A percentile compares a stretch with the other conserved stretches of the same genome.
Conservation (phyloP, 345 rosid genomes). For the Cardiospermum halicacabum region DNA sequence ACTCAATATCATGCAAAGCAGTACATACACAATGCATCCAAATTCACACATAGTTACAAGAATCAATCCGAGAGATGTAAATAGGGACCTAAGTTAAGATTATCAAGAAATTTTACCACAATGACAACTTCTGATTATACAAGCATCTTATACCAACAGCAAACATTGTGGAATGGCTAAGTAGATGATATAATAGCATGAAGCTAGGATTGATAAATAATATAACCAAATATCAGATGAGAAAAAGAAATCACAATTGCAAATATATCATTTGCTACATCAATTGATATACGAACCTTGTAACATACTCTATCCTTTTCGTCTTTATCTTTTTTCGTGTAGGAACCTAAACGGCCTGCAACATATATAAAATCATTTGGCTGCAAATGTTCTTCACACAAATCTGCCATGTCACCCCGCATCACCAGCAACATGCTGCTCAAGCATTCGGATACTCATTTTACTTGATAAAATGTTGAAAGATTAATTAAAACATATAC, state of each 20-base stretch:
- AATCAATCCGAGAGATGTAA: neutral
- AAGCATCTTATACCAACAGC: neutral
- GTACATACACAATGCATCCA: neutral
- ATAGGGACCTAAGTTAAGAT: neutral
- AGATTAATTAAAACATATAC: neutral
- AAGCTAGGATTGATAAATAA: neutral
- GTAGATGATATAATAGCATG: neutral
- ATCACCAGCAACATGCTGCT: slow-evolving; percentile 47
- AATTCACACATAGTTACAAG: neutral
- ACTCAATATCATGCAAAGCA: neutral
- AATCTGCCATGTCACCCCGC: slow-evolving; percentile 43
- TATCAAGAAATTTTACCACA: neutral
- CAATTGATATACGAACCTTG: slow-evolving; percentile 32
- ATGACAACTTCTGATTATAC: neutral
- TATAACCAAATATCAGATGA: neutral
- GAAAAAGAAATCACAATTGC: neutral
- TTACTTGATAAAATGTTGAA: neutral
- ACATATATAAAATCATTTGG: slow-evolving; percentile 57
- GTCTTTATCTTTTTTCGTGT: slow-evolving; percentile 16
- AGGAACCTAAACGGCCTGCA: slow-evolving; percentile 44
- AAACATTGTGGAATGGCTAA: neutral
- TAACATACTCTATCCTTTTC: slow-evolving; percentile 23
- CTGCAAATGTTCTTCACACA: slow-evolving; percentile 46
- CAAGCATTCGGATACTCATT: neutral
- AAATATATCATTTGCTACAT: too few relatives aligned